Evolutionary conservation across 306 rosid species (phyloP).

Genomic region (Pterocarpus macrocarpus): DNA sequence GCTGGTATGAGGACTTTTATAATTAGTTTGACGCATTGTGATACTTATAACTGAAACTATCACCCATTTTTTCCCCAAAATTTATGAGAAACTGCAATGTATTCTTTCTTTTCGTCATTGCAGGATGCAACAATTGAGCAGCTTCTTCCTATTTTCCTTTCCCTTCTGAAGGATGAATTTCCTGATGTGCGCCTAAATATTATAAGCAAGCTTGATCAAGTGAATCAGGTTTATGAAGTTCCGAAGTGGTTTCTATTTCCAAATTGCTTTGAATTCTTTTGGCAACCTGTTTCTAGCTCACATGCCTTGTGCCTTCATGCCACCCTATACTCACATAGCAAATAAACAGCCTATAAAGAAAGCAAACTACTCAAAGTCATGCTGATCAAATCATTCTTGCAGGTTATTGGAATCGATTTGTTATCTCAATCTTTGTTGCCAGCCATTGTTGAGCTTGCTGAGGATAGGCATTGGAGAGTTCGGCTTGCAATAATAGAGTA

Average conservation of each 20-base stretch:
- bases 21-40: conserved; percentile 18
- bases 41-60: neutral
- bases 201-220: conserved; percentile 99
- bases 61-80: no score
- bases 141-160: conserved; percentile 97
- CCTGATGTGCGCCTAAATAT: conserved; percentile 98
- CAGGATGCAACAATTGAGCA: conserved; percentile 98
- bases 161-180: conserved; percentile 95
- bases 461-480: conserved; percentile 99
- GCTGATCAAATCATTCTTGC: conserved; percentile 46
- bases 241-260: conserved; percentile 34
- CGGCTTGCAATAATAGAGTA: conserved; percentile 97
- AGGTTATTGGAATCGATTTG: conserved; percentile 97
- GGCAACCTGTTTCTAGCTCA: conserved; percentile 24
- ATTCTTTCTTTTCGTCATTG: conserved; percentile 21
- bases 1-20: conserved; percentile 9
- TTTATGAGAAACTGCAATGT: no score
- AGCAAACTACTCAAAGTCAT: conserved; percentile 17
- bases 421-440: conserved; percentile 95
- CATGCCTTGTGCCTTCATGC: conserved; percentile 2
- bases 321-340: conserved; percentile 4
- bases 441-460: conserved; percentile 99
- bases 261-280: neutral
- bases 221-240: conserved; percentile 76
- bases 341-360: neutral